Evolutionary conservation across 306 rosid species (phyloP).

Genomic region (Quercus mongolica): DNA sequence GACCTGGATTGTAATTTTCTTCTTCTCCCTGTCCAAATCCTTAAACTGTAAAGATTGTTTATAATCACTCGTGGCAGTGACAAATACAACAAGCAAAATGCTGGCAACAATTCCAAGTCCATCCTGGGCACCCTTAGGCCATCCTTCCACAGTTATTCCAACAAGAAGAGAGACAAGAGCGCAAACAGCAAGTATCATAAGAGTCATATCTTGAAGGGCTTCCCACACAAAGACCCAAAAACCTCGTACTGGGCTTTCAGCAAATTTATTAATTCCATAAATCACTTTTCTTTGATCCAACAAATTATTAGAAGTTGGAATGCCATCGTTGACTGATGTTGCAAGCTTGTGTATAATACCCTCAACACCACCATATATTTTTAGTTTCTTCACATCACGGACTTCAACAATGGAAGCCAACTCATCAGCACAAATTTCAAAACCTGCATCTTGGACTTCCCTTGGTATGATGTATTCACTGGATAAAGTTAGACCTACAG

Average conservation of each 20-base stretch:
- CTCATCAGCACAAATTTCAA: constrained; percentile 84
- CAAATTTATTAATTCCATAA: constrained; percentile 83
- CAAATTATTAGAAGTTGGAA: constrained; percentile 61
- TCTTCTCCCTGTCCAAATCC: constrained; percentile 97
- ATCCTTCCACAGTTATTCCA: constrained; percentile 86
- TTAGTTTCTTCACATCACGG: constrained; percentile 83
- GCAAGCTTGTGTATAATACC: constrained; percentile 60
- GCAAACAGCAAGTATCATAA: constrained; percentile 87
- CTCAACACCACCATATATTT: constrained; percentile 65
- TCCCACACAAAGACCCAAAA: constrained; percentile 91
- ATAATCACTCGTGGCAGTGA: constrained; percentile 93
- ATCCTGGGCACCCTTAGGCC: constrained; percentile 99
- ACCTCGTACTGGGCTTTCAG: constrained; percentile 78
- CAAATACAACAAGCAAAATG: constrained; percentile 93
- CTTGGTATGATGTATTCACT: constrained; percentile 73
- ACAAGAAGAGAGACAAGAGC: constrained; percentile 80
- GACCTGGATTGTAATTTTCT: constrained; percentile 77
- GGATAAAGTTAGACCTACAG: constrained; percentile 64
- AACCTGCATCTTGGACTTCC: constrained; percentile 86
- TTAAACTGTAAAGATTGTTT: constrained; percentile 93
- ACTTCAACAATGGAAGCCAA: constrained; percentile 76
- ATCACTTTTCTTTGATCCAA: constrained; percentile 61
- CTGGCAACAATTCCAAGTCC: constrained; percentile 99
- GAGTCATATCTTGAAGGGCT: constrained; percentile 97
- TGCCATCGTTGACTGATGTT: constrained; percentile 57